Evolutionary conservation across 1,284 basidiomycete species (phyloP).

Genomic region (Anthracocystis walkeri): DNA sequence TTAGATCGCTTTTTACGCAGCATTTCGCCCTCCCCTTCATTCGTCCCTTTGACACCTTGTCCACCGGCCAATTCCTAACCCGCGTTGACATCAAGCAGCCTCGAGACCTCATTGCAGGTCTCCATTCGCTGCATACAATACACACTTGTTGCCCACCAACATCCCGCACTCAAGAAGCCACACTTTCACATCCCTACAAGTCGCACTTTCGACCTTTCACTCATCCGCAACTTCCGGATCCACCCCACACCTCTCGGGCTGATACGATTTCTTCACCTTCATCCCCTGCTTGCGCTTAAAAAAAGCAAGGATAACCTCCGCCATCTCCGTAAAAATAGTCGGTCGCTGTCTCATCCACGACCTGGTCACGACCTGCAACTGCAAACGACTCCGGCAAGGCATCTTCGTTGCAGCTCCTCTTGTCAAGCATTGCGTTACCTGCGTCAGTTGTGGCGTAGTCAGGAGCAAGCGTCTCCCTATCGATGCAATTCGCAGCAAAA

Average conservation of each 20-base stretch:
- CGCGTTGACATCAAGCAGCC: neutral
- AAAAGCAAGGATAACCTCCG: too few species aligned
- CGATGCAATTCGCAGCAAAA: neutral
- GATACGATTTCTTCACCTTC: too few species aligned
- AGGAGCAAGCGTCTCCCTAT: neutral
- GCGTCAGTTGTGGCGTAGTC: neutral
- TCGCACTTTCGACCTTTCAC: neutral
- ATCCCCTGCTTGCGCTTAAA: too few species aligned
- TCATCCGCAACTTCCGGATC: neutral
- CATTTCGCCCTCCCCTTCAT: too few species aligned
- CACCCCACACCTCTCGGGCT: neutral
- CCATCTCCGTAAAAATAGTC: neutral
- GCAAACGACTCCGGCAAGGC: neutral
- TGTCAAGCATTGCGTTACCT: neutral
- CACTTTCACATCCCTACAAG: neutral
- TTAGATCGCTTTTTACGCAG: too few species aligned
- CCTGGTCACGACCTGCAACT: neutral
- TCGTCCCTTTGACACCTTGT: neutral
- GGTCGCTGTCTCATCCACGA: neutral
- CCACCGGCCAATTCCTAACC: neutral
- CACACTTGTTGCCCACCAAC: constrained; percentile 4
- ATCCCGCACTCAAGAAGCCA: neutral
- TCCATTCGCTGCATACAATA: neutral
- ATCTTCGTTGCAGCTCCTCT: neutral
- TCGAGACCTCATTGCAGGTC: neutral